phyloP scores from a whole-genome alignment of 2,329 filamentous ascomycete species.

The Ceratocystis destructans region DNA sequence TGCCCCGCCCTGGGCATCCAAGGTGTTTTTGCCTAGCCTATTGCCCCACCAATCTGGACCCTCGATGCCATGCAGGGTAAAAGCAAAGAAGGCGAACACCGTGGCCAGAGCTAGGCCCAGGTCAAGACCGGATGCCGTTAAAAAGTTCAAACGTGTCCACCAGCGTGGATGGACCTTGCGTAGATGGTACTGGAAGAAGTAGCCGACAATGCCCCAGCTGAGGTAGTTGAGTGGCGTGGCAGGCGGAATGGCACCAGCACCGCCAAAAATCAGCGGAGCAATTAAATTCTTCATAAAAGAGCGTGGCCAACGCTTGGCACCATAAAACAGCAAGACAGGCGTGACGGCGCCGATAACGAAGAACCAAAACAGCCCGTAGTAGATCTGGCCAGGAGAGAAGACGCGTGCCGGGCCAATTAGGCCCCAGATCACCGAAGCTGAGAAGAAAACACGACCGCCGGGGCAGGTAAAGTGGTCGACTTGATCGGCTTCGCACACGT shows the following conservation, averaged over 20 bases:
- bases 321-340: slow-evolving; percentile 39
- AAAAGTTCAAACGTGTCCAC: slow-evolving; percentile 63
- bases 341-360: slow-evolving; percentile 42
- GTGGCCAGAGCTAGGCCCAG: slow-evolving; percentile 54
- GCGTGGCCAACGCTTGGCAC: slow-evolving; percentile 36
- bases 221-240: slow-evolving; percentile 63
- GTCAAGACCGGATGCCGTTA: slow-evolving; percentile 56
- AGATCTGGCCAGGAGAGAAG: slow-evolving; percentile 49
- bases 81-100: slow-evolving; percentile 55
- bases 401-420: slow-evolving; percentile 50
- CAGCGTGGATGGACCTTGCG: slow-evolving; percentile 50
- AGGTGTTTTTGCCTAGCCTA: slow-evolving; percentile 40
- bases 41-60: slow-evolving; percentile 61
- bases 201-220: slow-evolving; percentile 58
- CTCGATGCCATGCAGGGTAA: slow-evolving; percentile 47
- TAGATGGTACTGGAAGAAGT: slow-evolving; percentile 55
- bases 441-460: slow-evolving; percentile 50
- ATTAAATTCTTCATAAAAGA: slow-evolving; percentile 41
- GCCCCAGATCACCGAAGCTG: slow-evolving; percentile 55
- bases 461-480: slow-evolving; percentile 49
- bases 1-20: slow-evolving; percentile 48
- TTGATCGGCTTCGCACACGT: slow-evolving; percentile 47
- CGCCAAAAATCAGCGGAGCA: slow-evolving; percentile 50
- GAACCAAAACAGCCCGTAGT: slow-evolving; percentile 46
- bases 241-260: slow-evolving; percentile 43